These are phyloP conservation scores for Chlamydomonas eustigma DNA, from an alignment of 139 green algal species.

Conservation along the genomic window DNA sequence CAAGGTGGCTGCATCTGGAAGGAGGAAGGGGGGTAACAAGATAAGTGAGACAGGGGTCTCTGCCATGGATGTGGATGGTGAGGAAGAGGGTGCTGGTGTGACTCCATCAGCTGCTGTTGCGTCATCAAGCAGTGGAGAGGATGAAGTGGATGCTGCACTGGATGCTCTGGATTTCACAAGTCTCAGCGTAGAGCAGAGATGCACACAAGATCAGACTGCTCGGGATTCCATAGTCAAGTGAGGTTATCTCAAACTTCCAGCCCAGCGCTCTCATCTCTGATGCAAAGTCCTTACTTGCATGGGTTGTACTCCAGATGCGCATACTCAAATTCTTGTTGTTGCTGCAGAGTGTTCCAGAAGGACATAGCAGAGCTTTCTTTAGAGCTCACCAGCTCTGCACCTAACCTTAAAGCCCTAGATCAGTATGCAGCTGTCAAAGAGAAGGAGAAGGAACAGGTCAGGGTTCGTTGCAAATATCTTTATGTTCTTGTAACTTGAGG, in stretches of 20 bases:
- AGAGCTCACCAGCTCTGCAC: conserved; percentile 42
- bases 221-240: not conserved
- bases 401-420: conserved; percentile 86
- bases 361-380: conserved; percentile 38
- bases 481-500: not conserved
- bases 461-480: not conserved
- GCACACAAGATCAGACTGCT: not conserved
- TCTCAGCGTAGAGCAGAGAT: not conserved
- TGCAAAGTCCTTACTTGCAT: no score
- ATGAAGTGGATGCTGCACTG: conserved; percentile 6
- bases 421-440: conserved; percentile 86
- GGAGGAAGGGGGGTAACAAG: not conserved
- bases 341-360: conserved; percentile 1
- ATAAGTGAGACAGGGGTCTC: not conserved
- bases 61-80: conserved; percentile 19
- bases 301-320: no score
- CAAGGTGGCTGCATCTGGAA: not conserved
- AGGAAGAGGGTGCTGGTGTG: not conserved
- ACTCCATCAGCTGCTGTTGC: not conserved
- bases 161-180: not conserved
- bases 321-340: no score
- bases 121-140: not conserved
- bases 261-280: no score
- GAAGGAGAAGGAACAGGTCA: conserved; percentile 60
- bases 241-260: no score